Percentiles rank a stretch among this genome's conserved stretches.
These are phyloP conservation scores for Orbilia quercus DNA, from an alignment of 2,329 filamentous ascomycete genomes.

Conservation along the genomic window DNA sequence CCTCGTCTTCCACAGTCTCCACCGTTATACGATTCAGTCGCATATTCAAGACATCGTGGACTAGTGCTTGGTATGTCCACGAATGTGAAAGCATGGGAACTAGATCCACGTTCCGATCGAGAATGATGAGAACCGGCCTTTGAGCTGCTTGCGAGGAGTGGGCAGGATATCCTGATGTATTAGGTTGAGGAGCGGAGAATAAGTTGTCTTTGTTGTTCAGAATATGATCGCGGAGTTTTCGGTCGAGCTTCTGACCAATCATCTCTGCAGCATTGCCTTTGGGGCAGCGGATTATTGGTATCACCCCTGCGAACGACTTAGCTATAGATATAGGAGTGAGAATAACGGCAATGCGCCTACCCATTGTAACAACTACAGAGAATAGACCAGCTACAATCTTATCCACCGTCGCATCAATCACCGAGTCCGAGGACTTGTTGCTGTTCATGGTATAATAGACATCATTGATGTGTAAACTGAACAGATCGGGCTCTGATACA, in stretches of 20 bases:
- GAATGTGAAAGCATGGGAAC: conserved; percentile 99
- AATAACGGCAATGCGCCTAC: conserved; percentile 65
- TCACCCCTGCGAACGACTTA: conserved; percentile 72
- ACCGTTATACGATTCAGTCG: conserved; percentile 94
- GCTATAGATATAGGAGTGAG: conserved; percentile 17
- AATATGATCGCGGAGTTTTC: conserved; percentile 94
- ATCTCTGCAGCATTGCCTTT: conserved; percentile 93
- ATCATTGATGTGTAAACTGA: conserved; percentile 91
- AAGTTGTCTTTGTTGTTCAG: conserved; percentile 92
- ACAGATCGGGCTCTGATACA: conserved; percentile 92
- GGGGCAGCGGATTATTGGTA: conserved; percentile 94
- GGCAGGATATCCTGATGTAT: conserved; percentile 68
- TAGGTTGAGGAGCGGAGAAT: conserved; percentile 72
- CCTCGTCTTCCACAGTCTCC: conserved; percentile 82
- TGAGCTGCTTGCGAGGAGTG: conserved; percentile 73
- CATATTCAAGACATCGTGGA: conserved; percentile 77
- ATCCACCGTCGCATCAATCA: conserved; percentile 87
- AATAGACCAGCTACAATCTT: conserved; percentile 96
- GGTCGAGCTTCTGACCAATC: conserved; percentile 91
- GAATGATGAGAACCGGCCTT: conserved; percentile 88
- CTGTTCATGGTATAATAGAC: conserved; percentile 97
- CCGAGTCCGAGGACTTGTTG: conserved; percentile 86
- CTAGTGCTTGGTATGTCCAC: conserved; percentile 72
- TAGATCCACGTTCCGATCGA: conserved; percentile 94
- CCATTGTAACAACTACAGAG: conserved; percentile 98